phyloP scores from a whole-genome alignment of 345 rosid species.

The Boechera stricta region DNA sequence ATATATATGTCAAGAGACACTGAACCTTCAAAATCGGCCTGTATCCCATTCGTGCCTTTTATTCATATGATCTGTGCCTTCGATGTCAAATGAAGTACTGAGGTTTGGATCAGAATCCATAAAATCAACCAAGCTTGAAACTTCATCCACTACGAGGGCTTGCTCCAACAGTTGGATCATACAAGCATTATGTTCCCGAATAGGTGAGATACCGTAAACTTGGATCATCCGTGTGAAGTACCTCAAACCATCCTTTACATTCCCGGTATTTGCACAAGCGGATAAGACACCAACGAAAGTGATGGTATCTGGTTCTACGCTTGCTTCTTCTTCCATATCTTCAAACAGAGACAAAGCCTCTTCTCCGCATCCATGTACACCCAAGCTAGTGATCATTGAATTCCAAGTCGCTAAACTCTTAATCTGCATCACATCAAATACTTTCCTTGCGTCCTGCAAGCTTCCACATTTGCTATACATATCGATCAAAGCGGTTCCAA shows the following conservation, averaged over 20 bases:
- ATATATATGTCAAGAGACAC: conserved; percentile 11
- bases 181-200: conserved; percentile 63
- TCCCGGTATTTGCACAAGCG: conserved; percentile 62
- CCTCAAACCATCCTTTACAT: conserved; percentile 53
- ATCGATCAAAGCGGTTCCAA: conserved; percentile 63
- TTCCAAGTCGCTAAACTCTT: conserved; percentile 79
- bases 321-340: conserved; percentile 60
- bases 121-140: conserved; percentile 25
- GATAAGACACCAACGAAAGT: conserved; percentile 77
- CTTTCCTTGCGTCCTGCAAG: conserved; percentile 62
- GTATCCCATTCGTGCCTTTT: conserved; percentile 46
- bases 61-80: background rate
- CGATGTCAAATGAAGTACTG: conserved; percentile 29
- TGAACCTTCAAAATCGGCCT: conserved; percentile 44
- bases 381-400: conserved; percentile 80
- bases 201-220: conserved; percentile 55
- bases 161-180: conserved; percentile 63
- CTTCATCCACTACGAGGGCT: conserved; percentile 46
- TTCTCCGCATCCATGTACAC: conserved; percentile 73
- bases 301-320: conserved; percentile 63
- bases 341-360: conserved; percentile 67
- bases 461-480: conserved; percentile 54
- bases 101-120: conserved; percentile 36
- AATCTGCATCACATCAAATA: conserved; percentile 56
- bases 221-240: conserved; percentile 59